phyloP scores from a whole-genome alignment of 164 flowering plant genomes.

The Aristolochia californica region DNA sequence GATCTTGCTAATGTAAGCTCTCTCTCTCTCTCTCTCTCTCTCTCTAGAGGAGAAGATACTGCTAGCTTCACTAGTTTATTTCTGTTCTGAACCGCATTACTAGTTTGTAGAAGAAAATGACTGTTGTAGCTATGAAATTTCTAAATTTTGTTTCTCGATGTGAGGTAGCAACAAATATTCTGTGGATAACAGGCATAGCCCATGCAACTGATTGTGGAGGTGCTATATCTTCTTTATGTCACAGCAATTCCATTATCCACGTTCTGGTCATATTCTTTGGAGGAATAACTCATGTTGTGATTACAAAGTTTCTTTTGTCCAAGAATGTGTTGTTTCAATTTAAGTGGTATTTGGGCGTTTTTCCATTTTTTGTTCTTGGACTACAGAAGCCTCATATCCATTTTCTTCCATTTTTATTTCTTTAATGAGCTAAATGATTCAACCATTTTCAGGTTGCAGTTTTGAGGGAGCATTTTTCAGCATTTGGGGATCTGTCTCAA shows the following conservation, averaged over 20 bases:
- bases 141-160: background rate
- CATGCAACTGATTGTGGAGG: background rate
- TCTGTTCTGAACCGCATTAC: background rate
- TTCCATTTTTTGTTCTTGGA: background rate
- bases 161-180: background rate
- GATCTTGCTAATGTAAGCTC: constrained; percentile 54
- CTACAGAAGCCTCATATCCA: no score
- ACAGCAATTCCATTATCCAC: no score
- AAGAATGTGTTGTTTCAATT: no score
- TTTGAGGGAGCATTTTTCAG: constrained; percentile 65
- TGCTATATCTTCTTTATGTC: no score
- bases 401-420: no score
- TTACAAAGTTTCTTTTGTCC: no score
- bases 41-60: no score
- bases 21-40: constrained; percentile 3
- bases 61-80: no score
- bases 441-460: constrained; percentile 37
- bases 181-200: background rate
- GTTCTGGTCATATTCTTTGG: no score
- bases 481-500: constrained; percentile 54
- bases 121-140: background rate
- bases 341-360: no score
- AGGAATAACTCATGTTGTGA: no score
- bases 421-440: no score
- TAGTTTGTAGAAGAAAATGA: background rate